Evolutionary conservation across 2,329 filamentous ascomycete species (phyloP).

Genomic region (Sporothrix mexicana): DNA sequence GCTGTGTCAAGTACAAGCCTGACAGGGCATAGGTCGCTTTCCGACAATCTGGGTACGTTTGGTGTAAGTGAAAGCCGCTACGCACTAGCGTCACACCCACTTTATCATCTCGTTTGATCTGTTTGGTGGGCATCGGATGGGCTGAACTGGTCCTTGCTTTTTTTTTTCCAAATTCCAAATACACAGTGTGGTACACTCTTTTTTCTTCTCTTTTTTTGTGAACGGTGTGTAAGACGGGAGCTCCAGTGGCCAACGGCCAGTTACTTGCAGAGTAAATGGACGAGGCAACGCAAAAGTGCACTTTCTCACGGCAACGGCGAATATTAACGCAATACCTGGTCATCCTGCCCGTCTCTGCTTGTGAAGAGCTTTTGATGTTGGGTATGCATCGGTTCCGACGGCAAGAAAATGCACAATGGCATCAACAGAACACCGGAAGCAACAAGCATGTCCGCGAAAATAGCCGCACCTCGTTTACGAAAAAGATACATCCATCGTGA

Average conservation of each 20-base stretch:
- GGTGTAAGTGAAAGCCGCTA: constrained; percentile 23
- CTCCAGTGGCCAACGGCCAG: not conserved
- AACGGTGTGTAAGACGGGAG: not conserved
- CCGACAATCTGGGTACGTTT: not conserved
- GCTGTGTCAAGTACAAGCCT: not conserved
- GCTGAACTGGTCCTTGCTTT: not conserved
- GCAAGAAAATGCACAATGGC: no score
- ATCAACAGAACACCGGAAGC: no score
- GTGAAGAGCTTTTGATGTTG: no score
- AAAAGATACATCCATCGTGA: not conserved
- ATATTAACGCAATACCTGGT: no score
- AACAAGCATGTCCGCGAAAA: no score
- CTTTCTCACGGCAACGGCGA: no score
- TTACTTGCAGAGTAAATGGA: not conserved
- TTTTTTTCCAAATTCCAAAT: no score
- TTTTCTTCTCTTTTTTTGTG: no score
- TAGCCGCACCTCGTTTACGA: no score
- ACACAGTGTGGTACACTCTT: no score
- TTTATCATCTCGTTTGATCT: not conserved
- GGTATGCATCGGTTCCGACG: no score
- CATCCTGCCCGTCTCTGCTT: no score
- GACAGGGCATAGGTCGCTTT: constrained; percentile 3
- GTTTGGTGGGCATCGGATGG: not conserved
- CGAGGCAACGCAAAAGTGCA: not conserved
- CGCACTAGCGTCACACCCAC: constrained; percentile 17